These are phyloP conservation scores for Artemisia tridentata DNA, from an alignment of 129 eudicot species.

Conservation along the genomic window DNA sequence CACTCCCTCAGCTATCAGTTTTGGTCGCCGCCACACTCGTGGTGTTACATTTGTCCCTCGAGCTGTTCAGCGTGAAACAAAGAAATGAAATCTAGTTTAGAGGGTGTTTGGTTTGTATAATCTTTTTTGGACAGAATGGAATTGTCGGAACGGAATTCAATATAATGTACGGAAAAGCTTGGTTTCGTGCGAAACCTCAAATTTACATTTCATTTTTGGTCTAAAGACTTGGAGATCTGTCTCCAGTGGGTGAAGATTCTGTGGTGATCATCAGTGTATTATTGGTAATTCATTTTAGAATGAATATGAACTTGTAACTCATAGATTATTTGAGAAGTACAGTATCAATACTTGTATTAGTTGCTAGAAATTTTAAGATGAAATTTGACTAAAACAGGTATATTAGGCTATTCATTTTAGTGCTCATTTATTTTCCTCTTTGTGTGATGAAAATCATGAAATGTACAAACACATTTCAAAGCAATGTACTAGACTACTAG, in stretches of 20 bases:
- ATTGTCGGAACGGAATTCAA: background rate
- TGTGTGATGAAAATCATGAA: too few species aligned
- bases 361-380: background rate
- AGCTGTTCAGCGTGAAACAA: constrained; percentile 56
- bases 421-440: too few species aligned
- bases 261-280: background rate
- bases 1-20: constrained; percentile 72
- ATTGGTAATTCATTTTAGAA: background rate
- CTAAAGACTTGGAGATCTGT: background rate
- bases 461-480: too few species aligned
- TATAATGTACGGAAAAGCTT: background rate
- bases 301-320: background rate
- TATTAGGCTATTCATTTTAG: too few species aligned
- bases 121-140: background rate
- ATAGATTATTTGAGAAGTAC: background rate
- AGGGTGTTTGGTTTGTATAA: background rate
- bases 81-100: constrained; percentile 6
- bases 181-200: constrained; percentile 9
- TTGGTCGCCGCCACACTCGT: constrained; percentile 75
- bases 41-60: constrained; percentile 86
- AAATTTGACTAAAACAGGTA: too few species aligned
- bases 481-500: too few species aligned
- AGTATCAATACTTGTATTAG: background rate
- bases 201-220: background rate
- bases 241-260: background rate